phyloP scores from a whole-genome alignment of 352 stramenopile species.

The Globisporangium okanoganense region DNA sequence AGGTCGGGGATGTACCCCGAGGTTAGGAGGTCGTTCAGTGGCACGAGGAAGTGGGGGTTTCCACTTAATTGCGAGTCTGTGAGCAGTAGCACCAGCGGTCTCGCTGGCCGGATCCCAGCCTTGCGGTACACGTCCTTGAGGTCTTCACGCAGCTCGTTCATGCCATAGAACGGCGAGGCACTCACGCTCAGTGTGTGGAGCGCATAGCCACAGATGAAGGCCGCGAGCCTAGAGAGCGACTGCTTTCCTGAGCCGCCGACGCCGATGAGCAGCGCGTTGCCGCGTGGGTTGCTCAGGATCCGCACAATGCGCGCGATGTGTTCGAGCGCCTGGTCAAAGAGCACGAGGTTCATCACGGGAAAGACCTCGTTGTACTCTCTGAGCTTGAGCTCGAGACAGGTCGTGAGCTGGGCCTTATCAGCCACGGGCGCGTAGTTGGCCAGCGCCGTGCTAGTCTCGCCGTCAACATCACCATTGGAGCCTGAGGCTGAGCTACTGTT shows the following conservation, averaged over 20 bases:
- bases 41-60: slow-evolving; percentile 85
- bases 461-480: background rate
- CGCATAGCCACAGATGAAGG: slow-evolving; percentile 81
- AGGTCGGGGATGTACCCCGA: slow-evolving; percentile 77
- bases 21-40: slow-evolving; percentile 82
- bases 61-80: slow-evolving; percentile 83
- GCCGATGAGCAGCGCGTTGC: slow-evolving; percentile 84
- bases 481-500: slow-evolving; percentile 10
- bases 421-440: slow-evolving; percentile 41
- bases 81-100: slow-evolving; percentile 85
- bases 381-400: slow-evolving; percentile 61
- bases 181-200: slow-evolving; percentile 66
- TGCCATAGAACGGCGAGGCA: slow-evolving; percentile 52
- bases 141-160: slow-evolving; percentile 84
- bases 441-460: slow-evolving; percentile 9
- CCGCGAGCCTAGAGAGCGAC: slow-evolving; percentile 85
- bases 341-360: slow-evolving; percentile 90
- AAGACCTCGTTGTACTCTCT: slow-evolving; percentile 91
- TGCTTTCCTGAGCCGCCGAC: slow-evolving; percentile 88
- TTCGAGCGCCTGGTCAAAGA: slow-evolving; percentile 91
- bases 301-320: slow-evolving; percentile 87
- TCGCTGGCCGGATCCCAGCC: slow-evolving; percentile 79
- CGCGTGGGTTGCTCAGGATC: slow-evolving; percentile 69
- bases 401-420: slow-evolving; percentile 51
- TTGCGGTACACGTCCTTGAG: slow-evolving; percentile 89